Percentiles rank a stretch among this genome's conserved stretches.
These are phyloP conservation scores for Proliferodiscus dingleyae DNA, from an alignment of 2,329 filamentous ascomycete genomes.

Conservation along the genomic window DNA sequence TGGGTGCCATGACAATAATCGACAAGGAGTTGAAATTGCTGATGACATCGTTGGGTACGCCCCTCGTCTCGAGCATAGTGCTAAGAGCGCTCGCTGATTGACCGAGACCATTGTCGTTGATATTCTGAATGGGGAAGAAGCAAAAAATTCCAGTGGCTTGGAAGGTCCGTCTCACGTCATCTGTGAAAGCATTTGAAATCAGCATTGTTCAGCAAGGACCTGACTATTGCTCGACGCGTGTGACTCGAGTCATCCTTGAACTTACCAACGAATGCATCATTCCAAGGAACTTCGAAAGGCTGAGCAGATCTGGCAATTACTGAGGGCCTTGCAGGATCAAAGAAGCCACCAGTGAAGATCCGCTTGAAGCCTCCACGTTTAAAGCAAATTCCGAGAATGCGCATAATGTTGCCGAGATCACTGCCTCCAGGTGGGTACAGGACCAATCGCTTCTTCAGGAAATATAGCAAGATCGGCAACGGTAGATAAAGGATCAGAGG, in stretches of 20 bases:
- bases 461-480: slow-evolving; percentile 55
- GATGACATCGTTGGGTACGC: slow-evolving; percentile 71
- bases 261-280: slow-evolving; percentile 63
- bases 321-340: slow-evolving; percentile 64
- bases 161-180: slow-evolving; percentile 66
- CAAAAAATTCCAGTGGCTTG: slow-evolving; percentile 63
- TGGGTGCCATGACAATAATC: slow-evolving; percentile 67
- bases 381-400: slow-evolving; percentile 53
- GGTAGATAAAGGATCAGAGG: slow-evolving; percentile 61
- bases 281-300: slow-evolving; percentile 53
- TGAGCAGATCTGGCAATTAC: slow-evolving; percentile 43
- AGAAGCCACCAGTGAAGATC: slow-evolving; percentile 45
- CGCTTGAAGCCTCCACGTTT: slow-evolving; percentile 58
- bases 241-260: no score
- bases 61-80: slow-evolving; percentile 65
- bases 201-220: not conserved
- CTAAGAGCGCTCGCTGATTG: slow-evolving; percentile 74
- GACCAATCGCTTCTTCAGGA: slow-evolving; percentile 56
- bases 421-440: slow-evolving; percentile 65
- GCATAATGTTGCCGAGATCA: slow-evolving; percentile 60
- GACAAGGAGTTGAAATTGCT: slow-evolving; percentile 73
- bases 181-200: slow-evolving; percentile 39
- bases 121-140: slow-evolving; percentile 40
- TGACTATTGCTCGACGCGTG: no score
- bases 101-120: slow-evolving; percentile 55